Conservation (phyloP, 2,329 filamentous ascomycete genomes). For the Tolypocladium ophioglossoides region DNA sequence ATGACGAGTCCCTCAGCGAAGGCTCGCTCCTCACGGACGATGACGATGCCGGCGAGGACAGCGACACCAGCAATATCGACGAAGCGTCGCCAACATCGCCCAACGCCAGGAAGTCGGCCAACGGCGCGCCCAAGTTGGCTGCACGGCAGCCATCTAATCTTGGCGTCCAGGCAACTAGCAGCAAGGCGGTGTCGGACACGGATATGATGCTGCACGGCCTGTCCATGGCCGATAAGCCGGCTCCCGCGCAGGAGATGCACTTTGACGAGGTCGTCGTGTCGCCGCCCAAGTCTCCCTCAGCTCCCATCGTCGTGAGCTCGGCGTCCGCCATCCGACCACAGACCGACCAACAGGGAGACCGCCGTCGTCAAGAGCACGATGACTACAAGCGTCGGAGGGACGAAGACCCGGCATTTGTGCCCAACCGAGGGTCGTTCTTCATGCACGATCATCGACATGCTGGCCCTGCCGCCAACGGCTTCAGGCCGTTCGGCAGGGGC, state of each 20-base stretch:
- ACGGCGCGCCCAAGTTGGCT: slow-evolving; percentile 27
- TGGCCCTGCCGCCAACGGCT: slow-evolving; percentile 67
- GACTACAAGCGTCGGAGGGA: slow-evolving; percentile 83
- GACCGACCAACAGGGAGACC: slow-evolving; percentile 53
- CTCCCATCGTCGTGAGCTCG: slow-evolving; percentile 45
- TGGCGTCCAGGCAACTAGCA: slow-evolving; percentile 21
- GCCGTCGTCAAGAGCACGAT: slow-evolving; percentile 75
- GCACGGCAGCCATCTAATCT: slow-evolving; percentile 21
- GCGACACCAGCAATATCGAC: slow-evolving; percentile 53
- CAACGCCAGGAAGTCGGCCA: slow-evolving; percentile 28
- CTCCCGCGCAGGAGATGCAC: slow-evolving; percentile 32
- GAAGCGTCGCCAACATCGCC: slow-evolving; percentile 41
- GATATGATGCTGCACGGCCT: slow-evolving; percentile 49
- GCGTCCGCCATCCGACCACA: slow-evolving; percentile 32
- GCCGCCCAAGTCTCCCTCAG: slow-evolving; percentile 28
- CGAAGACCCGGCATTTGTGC: slow-evolving; percentile 85
- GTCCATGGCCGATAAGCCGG: slow-evolving; percentile 31
- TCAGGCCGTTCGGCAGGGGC: slow-evolving; percentile 60
- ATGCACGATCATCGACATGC: slow-evolving; percentile 87
- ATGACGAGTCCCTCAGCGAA: slow-evolving; percentile 57
- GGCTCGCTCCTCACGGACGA: slow-evolving; percentile 54
- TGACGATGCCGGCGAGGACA: slow-evolving; percentile 46
- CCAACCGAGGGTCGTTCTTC: slow-evolving; percentile 90
- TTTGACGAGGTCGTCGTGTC: slow-evolving; percentile 33
- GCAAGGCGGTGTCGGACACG: slow-evolving; percentile 36